Percentiles rank a stretch among this genome's conserved stretches.
Evolutionary conservation across 139 green algal genomes (phyloP).

Genomic region (Chlorella vulgaris): DNA sequence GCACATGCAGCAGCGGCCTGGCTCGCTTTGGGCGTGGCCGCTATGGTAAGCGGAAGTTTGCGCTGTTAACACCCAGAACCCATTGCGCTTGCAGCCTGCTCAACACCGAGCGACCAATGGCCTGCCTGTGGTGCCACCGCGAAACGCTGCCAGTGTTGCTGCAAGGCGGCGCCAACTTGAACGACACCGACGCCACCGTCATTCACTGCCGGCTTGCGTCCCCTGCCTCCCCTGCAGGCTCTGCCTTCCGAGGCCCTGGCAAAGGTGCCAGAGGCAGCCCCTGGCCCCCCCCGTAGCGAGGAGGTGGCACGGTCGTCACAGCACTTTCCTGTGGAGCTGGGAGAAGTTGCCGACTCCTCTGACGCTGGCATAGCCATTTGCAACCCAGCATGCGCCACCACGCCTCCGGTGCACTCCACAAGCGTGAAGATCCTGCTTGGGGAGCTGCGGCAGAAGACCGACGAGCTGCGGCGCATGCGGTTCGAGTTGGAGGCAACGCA

Average conservation of each 20-base stretch:
- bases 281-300: background rate
- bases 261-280: background rate
- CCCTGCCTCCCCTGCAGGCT: background rate
- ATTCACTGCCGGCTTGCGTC: too few species aligned
- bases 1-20: too few species aligned
- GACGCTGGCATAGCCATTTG: background rate
- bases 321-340: background rate
- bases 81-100: too few species aligned
- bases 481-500: slow-evolving; percentile 23
- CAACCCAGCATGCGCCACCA: background rate
- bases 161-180: too few species aligned
- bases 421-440: slow-evolving; percentile 5
- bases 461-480: background rate
- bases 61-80: too few species aligned
- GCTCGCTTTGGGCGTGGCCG: too few species aligned
- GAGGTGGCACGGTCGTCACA: background rate
- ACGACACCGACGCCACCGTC: too few species aligned
- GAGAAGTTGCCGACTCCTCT: background rate
- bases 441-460: background rate
- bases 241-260: background rate
- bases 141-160: too few species aligned
- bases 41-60: too few species aligned
- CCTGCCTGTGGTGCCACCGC: too few species aligned
- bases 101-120: too few species aligned
- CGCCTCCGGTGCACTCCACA: background rate